Evolutionary conservation across 2,329 filamentous ascomycete species (phyloP).

Genomic region (Graphilbum ipis-grandicollis): DNA sequence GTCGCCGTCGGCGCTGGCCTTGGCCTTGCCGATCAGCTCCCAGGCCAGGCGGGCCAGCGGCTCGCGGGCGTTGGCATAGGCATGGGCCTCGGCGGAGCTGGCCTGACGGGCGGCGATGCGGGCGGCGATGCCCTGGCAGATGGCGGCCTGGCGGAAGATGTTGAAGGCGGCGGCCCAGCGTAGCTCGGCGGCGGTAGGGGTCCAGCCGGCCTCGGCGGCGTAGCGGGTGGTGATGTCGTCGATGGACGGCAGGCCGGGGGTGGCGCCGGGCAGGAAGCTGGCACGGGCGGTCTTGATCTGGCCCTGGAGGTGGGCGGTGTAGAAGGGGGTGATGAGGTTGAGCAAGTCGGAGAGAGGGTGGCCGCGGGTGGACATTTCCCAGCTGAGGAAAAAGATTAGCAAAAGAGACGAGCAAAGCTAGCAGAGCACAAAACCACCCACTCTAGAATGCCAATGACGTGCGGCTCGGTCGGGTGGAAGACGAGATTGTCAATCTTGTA

Average conservation of each 20-base stretch:
- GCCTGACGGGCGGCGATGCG: conserved; percentile 73
- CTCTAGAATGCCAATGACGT: conserved; percentile 86
- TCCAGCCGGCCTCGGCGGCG: conserved; percentile 36
- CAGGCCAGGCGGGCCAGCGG: conserved; percentile 68
- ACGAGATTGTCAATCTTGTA: conserved; percentile 90
- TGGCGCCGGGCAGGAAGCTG: conserved; percentile 43
- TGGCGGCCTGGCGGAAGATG: conserved; percentile 41
- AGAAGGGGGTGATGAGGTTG: conserved; percentile 49
- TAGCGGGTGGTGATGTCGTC: conserved; percentile 19
- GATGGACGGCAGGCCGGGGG: conserved; percentile 34
- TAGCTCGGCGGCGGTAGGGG: conserved; percentile 28
- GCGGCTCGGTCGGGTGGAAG: conserved; percentile 75
- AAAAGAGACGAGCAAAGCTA: not conserved
- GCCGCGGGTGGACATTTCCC: conserved; percentile 98
- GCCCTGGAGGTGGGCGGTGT: conserved; percentile 17
- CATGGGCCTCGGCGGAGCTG: conserved; percentile 64
- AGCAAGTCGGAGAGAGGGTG: conserved; percentile 83
- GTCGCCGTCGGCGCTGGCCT: conserved; percentile 1
- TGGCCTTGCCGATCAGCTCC: conserved; percentile 41
- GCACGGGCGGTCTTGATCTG: conserved; percentile 15
- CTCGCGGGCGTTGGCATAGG: conserved; percentile 51
- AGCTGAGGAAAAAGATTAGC: conserved; percentile 25
- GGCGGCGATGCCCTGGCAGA: conserved; percentile 81
- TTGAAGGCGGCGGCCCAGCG: conserved; percentile 45
- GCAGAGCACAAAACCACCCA: conserved; percentile 22